phyloP scores from a whole-genome alignment of 2,329 filamentous ascomycete genomes.

The Chrysoporthe deuterocubensis region DNA sequence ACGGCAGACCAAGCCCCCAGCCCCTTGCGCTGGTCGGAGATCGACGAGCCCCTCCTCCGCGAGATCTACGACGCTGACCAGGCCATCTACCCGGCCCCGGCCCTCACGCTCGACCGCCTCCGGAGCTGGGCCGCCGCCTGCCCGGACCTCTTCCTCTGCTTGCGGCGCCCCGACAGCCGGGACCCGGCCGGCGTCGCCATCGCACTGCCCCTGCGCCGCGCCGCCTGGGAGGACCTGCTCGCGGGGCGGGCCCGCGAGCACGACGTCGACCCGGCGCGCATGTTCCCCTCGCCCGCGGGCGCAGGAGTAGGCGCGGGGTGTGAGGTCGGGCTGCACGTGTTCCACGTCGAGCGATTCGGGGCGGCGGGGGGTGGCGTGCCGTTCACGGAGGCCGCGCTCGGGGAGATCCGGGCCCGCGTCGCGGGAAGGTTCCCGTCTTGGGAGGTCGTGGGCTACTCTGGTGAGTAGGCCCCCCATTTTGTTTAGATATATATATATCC shows the following conservation, averaged over 20 bases:
- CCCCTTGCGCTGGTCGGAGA: conserved; percentile 7
- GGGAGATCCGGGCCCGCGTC: conserved; percentile 18
- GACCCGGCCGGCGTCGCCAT: conserved; percentile 11
- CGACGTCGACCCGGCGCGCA: conserved; percentile 16
- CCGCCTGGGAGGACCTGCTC: conserved; percentile 17
- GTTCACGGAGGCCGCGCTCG: conserved; percentile 19
- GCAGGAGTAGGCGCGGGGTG: no score
- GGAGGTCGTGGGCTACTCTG: conserved; percentile 20
- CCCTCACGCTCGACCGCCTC: conserved; percentile 18
- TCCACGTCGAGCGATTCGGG: conserved; percentile 23
- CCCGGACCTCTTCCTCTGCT: conserved; percentile 17
- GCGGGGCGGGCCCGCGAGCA: conserved; percentile 17
- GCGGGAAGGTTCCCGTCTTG: conserved; percentile 2
- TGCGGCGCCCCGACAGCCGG: neutral
- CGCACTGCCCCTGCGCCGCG: conserved; percentile 16
- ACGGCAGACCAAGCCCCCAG: neutral
- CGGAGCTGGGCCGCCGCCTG: conserved; percentile 20
- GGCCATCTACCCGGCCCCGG: conserved; percentile 26
- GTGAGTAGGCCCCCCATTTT: conserved; percentile 3
- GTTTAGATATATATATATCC: neutral
- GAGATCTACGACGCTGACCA: conserved; percentile 24
- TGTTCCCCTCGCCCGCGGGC: conserved; percentile 9
- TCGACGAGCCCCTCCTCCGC: conserved; percentile 15
- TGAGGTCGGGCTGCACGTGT: conserved; percentile 24
- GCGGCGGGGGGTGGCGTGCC: neutral